These are phyloP conservation scores for Pythium aristosporum DNA, from an alignment of 352 stramenopile genomes.

Conservation along the genomic window DNA sequence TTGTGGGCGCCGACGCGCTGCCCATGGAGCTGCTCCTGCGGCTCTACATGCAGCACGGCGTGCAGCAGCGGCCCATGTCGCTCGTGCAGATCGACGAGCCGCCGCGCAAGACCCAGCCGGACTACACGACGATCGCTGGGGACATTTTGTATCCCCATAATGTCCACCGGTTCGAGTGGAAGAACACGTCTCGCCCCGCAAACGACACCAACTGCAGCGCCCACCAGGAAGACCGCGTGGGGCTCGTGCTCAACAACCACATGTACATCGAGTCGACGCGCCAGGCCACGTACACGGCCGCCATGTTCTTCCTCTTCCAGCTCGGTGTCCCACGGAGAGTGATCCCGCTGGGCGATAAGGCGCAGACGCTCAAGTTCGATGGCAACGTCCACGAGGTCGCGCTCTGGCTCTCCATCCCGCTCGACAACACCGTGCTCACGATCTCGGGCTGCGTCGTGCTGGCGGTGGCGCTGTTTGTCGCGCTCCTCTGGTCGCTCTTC, in stretches of 20 bases:
- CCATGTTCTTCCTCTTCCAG: conserved; percentile 20
- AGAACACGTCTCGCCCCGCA: background rate
- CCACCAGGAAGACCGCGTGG: conserved; percentile 11
- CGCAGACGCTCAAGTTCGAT: conserved; percentile 6
- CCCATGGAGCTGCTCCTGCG: background rate
- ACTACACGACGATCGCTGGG: conserved; percentile 1
- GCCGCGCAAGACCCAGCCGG: background rate
- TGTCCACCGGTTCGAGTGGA: conserved; percentile 2
- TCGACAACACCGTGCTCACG: conserved; percentile 10
- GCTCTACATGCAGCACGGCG: background rate
- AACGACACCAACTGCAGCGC: background rate
- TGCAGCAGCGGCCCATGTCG: conserved; percentile 1
- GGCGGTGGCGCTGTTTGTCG: background rate
- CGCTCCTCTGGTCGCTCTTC: background rate
- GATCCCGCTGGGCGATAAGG: background rate
- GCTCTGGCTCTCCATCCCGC: conserved; percentile 7
- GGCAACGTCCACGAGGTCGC: conserved; percentile 1
- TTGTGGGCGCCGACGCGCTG: background rate
- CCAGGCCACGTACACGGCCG: conserved; percentile 18
- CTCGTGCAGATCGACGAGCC: conserved; percentile 17
- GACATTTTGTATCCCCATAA: conserved; percentile 17
- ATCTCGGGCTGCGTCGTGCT: conserved; percentile 1
- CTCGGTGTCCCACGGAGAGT: background rate
- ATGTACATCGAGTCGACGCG: conserved; percentile 21
- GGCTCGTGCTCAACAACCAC: conserved; percentile 15